These are phyloP conservation scores for Trichoderma hamatum DNA, from an alignment of 2,329 filamentous ascomycete genomes.

Conservation along the genomic window DNA sequence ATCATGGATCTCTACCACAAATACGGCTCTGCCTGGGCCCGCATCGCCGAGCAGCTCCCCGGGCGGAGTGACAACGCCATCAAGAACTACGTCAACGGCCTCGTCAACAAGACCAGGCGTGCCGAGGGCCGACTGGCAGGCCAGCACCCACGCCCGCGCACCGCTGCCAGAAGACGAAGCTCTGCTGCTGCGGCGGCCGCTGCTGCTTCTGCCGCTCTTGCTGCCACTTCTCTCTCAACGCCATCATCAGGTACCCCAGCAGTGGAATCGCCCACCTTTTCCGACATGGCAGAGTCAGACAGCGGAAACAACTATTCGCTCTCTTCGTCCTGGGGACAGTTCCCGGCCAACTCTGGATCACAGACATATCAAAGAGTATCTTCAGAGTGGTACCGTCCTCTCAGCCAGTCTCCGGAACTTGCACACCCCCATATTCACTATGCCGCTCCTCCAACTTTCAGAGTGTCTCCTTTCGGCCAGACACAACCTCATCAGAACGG, in stretches of 20 bases:
- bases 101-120: slow-evolving; percentile 13
- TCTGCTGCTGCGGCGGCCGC: background rate
- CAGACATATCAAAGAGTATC: background rate
- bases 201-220: background rate
- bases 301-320: slow-evolving; percentile 6
- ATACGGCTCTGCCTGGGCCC: slow-evolving; percentile 82
- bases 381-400: background rate
- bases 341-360: background rate
- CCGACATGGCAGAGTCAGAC: slow-evolving; percentile 5
- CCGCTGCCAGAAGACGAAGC: background rate
- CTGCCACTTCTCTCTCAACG: background rate
- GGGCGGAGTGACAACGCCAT: slow-evolving; percentile 93
- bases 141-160: background rate
- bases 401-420: background rate
- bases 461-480: background rate
- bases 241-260: background rate
- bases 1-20: slow-evolving; percentile 81
- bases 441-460: background rate
- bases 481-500: background rate
- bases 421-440: background rate
- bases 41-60: slow-evolving; percentile 80
- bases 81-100: slow-evolving; percentile 80
- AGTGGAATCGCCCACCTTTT: slow-evolving; percentile 4
- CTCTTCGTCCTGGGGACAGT: background rate
- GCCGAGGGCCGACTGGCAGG: background rate